Percentiles rank a stretch among this genome's conserved stretches.
Evolutionary conservation across 2,329 filamentous ascomycete genomes (phyloP).

Genomic region (Tolypocladium tropicale): DNA sequence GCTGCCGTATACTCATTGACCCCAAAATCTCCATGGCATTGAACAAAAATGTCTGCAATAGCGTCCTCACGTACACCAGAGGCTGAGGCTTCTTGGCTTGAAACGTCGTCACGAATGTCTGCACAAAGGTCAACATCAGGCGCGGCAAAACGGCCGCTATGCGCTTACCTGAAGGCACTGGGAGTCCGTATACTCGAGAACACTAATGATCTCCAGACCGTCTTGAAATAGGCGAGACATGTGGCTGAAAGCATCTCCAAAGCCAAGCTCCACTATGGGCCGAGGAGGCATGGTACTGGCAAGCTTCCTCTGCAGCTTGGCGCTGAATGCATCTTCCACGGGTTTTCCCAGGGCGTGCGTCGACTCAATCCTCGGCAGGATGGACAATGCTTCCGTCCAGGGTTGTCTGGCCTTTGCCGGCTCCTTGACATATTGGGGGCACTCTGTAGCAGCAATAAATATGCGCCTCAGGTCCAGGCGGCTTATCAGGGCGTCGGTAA

Average conservation of each 20-base stretch:
- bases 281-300: constrained; percentile 90
- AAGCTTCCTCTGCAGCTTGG: constrained; percentile 80
- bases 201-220: constrained; percentile 55
- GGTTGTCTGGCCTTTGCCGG: constrained; percentile 36
- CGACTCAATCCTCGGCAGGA: constrained; percentile 46
- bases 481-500: constrained; percentile 46
- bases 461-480: constrained; percentile 57
- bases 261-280: constrained; percentile 70
- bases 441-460: constrained; percentile 47
- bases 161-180: constrained; percentile 56
- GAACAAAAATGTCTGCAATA: constrained; percentile 68
- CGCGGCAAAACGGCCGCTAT: background rate
- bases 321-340: constrained; percentile 74
- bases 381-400: constrained; percentile 38
- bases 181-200: constrained; percentile 57
- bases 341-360: constrained; percentile 52
- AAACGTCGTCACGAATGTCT: constrained; percentile 67
- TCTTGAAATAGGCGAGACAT: constrained; percentile 64
- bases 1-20: constrained; percentile 56
- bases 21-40: constrained; percentile 61
- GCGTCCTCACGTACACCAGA: constrained; percentile 69
- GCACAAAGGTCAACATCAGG: background rate
- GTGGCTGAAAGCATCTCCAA: constrained; percentile 60
- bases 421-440: constrained; percentile 32
- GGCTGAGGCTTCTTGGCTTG: constrained; percentile 74